Base-by-base conservation (phyloP, 2,329 filamentous ascomycete species). In the Pseudodiploospora longispora region DNA sequence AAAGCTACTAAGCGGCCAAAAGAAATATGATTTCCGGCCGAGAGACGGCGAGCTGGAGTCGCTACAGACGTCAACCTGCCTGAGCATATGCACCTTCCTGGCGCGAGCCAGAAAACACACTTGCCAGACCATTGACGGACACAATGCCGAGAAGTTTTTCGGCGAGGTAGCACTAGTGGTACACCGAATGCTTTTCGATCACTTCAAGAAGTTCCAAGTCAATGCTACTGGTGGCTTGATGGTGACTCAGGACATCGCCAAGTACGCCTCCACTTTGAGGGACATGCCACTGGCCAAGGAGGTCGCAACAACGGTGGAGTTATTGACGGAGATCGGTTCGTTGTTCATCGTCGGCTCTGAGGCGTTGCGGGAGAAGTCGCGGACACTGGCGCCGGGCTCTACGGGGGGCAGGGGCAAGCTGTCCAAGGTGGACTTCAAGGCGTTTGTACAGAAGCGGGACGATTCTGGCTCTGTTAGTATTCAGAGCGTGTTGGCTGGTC, bases 181-280 rank as follows among this genome's bases (percentile, higher is more conserved):
- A 32, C 82, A 90, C 52, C 70, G 76, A 40, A 76, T 94, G 7
- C 76, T 98, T 4, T 82, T 98, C 50, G 87, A 93, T 50, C 93
- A 98, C 66, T 87, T 97, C 67, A 93, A 95, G 59, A 89, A 87
- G 58, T 98, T 95, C 68, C 81, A 84, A 48, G 88, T 98, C 52
- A 95, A 89, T 54, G 87, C 90, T 35, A 90, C 91, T 0, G 93
- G 93, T 49, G 93, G 89, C 3, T 78, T 98, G 38, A 93, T 96
- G 78, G 87, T 97, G 28, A 91, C 85, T 32, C 95, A 97, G 68
- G 93, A 98, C 61, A 90, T 97, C 62, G 87, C 88, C 32, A 89
- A 88, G 60, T 98, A 98, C 63, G 85, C 87, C 6, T 84, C 90
- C 48, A 80, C 95, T 8, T 74, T 98, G 52, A 82, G 87, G 50